Evolutionary conservation across 306 rosid species (phyloP), one percentile per base, ranked within the genome.

Genomic region (Trichosanthes cucumerina): DNA sequence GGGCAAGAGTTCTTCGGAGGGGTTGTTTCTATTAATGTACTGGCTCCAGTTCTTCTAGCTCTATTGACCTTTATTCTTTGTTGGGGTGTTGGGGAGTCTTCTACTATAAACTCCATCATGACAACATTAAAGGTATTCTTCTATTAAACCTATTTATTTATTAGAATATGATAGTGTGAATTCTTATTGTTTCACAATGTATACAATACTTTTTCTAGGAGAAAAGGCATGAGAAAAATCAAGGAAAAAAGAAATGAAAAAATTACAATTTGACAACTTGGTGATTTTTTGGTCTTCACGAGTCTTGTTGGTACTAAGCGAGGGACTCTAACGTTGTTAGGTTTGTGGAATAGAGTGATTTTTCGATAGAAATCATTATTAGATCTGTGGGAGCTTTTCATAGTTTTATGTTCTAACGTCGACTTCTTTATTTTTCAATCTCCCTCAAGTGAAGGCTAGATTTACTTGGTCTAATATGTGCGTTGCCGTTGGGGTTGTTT

Each of bases 41-140:
- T 96, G 62, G 99, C 99, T 86, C 98, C 99, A 39, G 49, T 91
- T 90, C 93, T 96, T 66, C 86, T 96, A 59, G 79, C 81, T 4
- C 88, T 96, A 76, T 83, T 96, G 76, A 91, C 99, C 44, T 11
- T 91, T 36, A 59, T 92, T 81, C 98, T 95, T 53, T 96, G 93
- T 75, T 64, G 78, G 87, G 99, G 99, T 70, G 96, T 96, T 46
- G 85, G 88, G 34, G 97, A 91, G 85, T 96, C 97, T 26, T 91
- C 97, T 24, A 87, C 85, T 34, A 80, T 92, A 80, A 96, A 92
- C 86, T 90, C 93, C 3, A 78, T 92, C 77, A 92, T 92, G 99
- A 92, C 98, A 38, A 81, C 90, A 49, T 86, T 88, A 79, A 96
- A 96, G 99, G 99, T 96, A 79, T 82, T 33, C 68, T 68, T 83